A percentile compares a stretch with the other conserved stretches of the same genome.
These are phyloP conservation scores for Cardamine chenopodiifolia DNA, from an alignment of 345 rosid species.

Conservation along the genomic window DNA sequence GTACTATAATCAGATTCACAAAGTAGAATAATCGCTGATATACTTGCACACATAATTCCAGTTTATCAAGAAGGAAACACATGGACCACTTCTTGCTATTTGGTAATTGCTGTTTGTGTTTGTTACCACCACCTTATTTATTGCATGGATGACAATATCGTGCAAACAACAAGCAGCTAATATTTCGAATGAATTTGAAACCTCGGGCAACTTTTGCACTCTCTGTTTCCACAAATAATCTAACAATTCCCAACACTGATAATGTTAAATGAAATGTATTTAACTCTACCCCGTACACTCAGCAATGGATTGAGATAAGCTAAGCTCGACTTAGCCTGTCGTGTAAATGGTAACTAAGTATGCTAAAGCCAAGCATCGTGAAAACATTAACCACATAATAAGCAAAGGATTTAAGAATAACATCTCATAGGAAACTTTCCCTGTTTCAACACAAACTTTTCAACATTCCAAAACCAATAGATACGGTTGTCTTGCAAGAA, in stretches of 20 bases:
- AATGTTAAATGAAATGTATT: background rate
- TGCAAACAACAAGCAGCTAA: background rate
- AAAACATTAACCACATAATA: background rate
- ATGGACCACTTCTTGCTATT: background rate
- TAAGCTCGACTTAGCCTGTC: background rate
- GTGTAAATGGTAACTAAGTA: background rate
- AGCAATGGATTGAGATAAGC: background rate
- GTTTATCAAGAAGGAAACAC: background rate
- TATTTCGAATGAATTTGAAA: background rate
- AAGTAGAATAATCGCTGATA: slow-evolving; percentile 1
- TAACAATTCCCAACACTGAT: background rate
- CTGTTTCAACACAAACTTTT: slow-evolving; percentile 37
- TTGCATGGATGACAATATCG: background rate
- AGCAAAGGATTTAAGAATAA: background rate
- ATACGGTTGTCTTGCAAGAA: slow-evolving; percentile 32
- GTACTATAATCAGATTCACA: slow-evolving; percentile 55
- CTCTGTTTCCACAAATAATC: background rate
- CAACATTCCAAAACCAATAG: slow-evolving; percentile 41
- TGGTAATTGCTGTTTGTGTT: background rate
- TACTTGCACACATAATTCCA: background rate
- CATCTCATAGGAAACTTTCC: slow-evolving; percentile 15
- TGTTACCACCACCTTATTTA: slow-evolving; percentile 1
- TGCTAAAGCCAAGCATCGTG: background rate
- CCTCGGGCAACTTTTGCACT: background rate
- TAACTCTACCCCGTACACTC: background rate